Conservation (phyloP, 2,329 filamentous ascomycete genomes). For the Chaetomium olivaceum region DNA sequence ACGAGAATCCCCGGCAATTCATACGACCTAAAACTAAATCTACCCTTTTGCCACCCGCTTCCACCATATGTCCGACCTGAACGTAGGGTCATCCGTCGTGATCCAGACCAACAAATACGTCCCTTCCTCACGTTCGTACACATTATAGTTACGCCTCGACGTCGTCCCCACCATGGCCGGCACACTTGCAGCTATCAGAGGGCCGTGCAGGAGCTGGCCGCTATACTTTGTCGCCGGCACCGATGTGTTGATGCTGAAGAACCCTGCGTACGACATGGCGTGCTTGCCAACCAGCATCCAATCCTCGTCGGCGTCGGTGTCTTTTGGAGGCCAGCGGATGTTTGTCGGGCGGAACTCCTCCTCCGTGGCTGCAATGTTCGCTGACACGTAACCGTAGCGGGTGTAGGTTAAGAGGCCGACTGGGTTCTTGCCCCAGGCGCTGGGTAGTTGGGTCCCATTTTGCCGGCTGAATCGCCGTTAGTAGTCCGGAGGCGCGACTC, state of each 20-base stretch:
- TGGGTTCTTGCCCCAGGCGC: neutral
- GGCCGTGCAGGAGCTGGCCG: neutral
- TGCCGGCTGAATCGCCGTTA: neutral
- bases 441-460: neutral
- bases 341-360: neutral
- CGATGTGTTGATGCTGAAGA: neutral
- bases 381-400: neutral
- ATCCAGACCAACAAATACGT: neutral
- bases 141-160: neutral
- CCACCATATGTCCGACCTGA: neutral
- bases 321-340: neutral
- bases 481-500: neutral
- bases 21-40: neutral
- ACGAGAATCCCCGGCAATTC: neutral
- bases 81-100: neutral
- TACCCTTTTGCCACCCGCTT: neutral
- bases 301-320: neutral
- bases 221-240: neutral
- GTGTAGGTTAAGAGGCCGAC: neutral
- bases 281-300: neutral
- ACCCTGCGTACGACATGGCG: neutral
- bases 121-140: neutral
- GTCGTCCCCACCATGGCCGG: neutral
- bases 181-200: neutral
- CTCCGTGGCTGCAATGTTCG: neutral